Evolutionary conservation across 768 basidiomycete species (phyloP).

Genomic region (Lentinus brumalis): DNA sequence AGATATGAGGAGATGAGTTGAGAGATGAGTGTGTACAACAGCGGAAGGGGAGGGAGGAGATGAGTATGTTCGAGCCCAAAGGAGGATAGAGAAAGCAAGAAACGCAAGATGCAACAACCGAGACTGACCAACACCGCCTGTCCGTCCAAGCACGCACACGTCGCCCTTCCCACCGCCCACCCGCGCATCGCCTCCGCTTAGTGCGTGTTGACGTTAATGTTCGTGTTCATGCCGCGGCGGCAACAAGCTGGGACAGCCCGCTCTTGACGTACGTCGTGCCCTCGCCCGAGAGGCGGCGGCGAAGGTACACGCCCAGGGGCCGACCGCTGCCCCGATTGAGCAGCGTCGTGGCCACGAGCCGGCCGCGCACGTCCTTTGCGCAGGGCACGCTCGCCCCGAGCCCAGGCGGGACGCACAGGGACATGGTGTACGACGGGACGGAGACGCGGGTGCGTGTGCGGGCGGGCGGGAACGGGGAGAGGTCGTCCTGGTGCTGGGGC

Average conservation of each 20-base stretch:
- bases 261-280: slow-evolving; percentile 53
- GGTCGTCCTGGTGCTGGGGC: background rate
- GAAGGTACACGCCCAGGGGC: slow-evolving; percentile 39
- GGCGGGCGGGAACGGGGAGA: slow-evolving; percentile 4
- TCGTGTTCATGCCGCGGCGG: slow-evolving; percentile 38
- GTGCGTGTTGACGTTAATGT: too few relatives aligned
- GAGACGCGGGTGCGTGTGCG: slow-evolving; percentile 8
- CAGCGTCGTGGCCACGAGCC: slow-evolving; percentile 60
- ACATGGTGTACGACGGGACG: slow-evolving; percentile 1
- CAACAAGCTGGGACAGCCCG: slow-evolving; percentile 52
- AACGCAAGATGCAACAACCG: background rate
- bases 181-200: background rate
- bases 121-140: background rate
- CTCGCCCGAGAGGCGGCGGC: slow-evolving; percentile 38
- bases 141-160: background rate
- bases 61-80: background rate
- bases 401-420: slow-evolving; percentile 3
- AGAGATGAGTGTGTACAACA: background rate
- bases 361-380: slow-evolving; percentile 41
- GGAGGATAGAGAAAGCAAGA: background rate
- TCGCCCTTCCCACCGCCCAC: background rate
- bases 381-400: slow-evolving; percentile 5
- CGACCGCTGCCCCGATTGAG: slow-evolving; percentile 58
- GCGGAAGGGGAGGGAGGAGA: background rate
- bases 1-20: background rate